phyloP scores from a whole-genome alignment of 805 yeast species.

The Ascoidea tarda region DNA sequence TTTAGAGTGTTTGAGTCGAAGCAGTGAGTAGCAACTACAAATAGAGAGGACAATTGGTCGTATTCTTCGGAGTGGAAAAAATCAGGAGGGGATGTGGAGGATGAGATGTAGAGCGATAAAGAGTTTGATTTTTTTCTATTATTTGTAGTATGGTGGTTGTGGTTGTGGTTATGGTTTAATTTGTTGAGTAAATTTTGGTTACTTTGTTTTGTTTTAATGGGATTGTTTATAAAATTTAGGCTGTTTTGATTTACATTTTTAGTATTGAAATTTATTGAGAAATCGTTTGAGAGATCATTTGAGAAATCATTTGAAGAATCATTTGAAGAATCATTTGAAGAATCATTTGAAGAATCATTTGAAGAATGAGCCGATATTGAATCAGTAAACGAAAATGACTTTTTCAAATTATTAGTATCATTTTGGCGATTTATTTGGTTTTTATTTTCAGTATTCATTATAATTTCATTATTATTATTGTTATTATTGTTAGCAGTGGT shows the following conservation, averaged over 20 bases:
- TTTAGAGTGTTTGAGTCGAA: slow-evolving; percentile 44
- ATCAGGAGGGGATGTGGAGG: neutral
- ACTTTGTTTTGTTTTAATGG: neutral
- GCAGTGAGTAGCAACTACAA: slow-evolving; percentile 42
- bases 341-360: too few relatives aligned
- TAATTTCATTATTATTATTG: neutral
- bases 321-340: too few relatives aligned
- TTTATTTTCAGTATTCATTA: too few relatives aligned
- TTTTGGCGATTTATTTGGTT: neutral
- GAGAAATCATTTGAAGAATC: too few relatives aligned
- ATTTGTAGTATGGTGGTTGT: neutral
- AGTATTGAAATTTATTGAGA: too few relatives aligned
- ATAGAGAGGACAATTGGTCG: slow-evolving; percentile 29
- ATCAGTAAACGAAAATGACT: too few relatives aligned
- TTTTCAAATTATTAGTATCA: too few relatives aligned
- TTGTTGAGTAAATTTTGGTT: neutral
- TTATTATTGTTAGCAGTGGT: too few relatives aligned
- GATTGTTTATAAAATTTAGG: neutral
- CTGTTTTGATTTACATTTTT: too few relatives aligned
- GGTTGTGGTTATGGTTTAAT: neutral
- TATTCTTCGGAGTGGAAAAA: slow-evolving; percentile 3
- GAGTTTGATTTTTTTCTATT: neutral
- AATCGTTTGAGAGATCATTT: too few relatives aligned
- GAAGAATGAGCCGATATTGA: too few relatives aligned
- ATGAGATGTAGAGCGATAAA: neutral